These are phyloP conservation scores for Linderina pennispora DNA, from an alignment of 192 early-diverging fungal genomes.

Conservation along the genomic window DNA sequence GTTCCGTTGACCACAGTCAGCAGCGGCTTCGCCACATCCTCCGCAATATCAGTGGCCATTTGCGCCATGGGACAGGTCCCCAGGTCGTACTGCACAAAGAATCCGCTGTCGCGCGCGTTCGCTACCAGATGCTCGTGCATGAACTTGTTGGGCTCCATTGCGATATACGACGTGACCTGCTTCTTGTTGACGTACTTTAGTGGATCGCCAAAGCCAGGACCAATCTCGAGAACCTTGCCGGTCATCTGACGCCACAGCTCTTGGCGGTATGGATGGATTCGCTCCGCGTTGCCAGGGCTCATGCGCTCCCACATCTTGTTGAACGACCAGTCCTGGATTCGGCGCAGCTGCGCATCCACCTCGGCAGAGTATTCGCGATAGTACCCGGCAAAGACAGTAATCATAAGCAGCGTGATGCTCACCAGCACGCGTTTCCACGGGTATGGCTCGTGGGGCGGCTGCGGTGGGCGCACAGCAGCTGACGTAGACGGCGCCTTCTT, in stretches of 20 bases:
- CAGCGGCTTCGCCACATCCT: background rate
- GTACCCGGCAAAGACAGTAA: conserved; percentile 17
- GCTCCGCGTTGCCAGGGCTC: conserved; percentile 2
- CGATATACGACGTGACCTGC: conserved; percentile 5
- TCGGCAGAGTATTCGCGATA: conserved; percentile 13
- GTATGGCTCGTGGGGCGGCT: conserved; percentile 14
- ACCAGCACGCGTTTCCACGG: conserved; percentile 24
- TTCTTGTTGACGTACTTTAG: too few relatives aligned
- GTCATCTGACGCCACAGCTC: conserved; percentile 24
- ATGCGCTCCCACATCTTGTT: conserved; percentile 19
- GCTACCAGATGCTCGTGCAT: conserved; percentile 11
- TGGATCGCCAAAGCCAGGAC: conserved; percentile 22
- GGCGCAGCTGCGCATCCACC: conserved; percentile 2
- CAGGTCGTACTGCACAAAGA: conserved; percentile 17
- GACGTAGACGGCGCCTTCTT: too few relatives aligned
- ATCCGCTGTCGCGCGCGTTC: conserved; percentile 14
- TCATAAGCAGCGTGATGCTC: conserved; percentile 6
- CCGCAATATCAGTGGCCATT: background rate
- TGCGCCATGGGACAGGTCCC: conserved; percentile 11
- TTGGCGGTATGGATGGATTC: conserved; percentile 7
- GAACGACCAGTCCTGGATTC: conserved; percentile 22
- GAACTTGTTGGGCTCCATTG: conserved; percentile 22
- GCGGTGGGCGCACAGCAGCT: too few relatives aligned
- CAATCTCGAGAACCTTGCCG: conserved; percentile 31
- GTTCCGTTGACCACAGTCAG: conserved; percentile 37